phyloP scores from a whole-genome alignment of 768 basidiomycete species.

The Podaxis sp. region DNA sequence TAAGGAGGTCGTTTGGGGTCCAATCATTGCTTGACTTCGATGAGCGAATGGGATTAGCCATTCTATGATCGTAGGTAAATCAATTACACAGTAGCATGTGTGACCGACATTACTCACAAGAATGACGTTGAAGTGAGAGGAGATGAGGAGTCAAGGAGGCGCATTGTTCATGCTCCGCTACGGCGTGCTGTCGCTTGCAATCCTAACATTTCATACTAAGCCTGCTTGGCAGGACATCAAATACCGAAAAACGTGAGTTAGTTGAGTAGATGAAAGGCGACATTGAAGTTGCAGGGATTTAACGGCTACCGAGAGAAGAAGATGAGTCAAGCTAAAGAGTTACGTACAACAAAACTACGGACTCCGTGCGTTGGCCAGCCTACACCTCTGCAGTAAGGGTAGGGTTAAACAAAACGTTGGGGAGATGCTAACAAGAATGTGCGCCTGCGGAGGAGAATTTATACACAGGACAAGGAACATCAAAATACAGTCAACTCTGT shows the following conservation, averaged over 20 bases:
- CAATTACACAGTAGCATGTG: no score
- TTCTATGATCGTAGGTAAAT: neutral
- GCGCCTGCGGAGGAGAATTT: no score
- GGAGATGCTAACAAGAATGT: neutral
- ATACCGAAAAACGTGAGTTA: neutral
- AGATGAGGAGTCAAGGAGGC: no score
- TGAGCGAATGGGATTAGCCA: neutral
- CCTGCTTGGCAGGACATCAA: conserved; percentile 27
- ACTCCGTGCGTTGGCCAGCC: conserved; percentile 7
- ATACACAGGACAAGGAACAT: neutral
- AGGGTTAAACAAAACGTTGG: conserved; percentile 5
- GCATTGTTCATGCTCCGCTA: no score
- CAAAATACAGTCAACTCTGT: no score
- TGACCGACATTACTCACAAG: no score
- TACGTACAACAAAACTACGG: neutral
- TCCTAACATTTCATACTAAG: neutral
- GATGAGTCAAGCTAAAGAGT: neutral
- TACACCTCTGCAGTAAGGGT: neutral
- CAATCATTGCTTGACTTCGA: neutral
- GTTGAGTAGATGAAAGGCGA: neutral
- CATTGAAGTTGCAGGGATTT: conserved; percentile 5
- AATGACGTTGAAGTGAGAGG: no score
- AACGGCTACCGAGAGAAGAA: neutral
- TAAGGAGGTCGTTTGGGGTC: conserved; percentile 22
- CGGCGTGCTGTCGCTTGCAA: no score